Conservation (phyloP, 805 yeast species). For the Naumovozyma castellii region DNA sequence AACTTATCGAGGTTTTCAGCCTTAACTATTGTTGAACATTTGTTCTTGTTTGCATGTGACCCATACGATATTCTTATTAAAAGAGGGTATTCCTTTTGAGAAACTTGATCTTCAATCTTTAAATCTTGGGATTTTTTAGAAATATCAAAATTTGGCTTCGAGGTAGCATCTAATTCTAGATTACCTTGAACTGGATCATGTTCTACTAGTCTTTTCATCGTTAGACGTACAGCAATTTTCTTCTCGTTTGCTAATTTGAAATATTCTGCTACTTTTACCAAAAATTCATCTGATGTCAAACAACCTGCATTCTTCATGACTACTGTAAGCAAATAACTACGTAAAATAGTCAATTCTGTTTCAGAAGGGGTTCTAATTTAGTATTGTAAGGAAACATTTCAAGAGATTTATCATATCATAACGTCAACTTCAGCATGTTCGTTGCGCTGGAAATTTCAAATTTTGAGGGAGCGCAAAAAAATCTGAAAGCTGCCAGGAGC, state of each 20-base stretch:
- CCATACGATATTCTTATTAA: conserved; percentile 48
- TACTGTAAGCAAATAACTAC: conserved; percentile 3
- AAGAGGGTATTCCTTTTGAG: conserved; percentile 42
- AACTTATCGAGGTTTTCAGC: conserved; percentile 53
- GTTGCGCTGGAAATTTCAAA: background rate
- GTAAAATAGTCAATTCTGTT: too few relatives aligned
- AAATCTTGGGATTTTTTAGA: conserved; percentile 18
- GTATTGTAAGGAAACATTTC: too few relatives aligned
- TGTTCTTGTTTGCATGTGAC: conserved; percentile 34
- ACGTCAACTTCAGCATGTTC: too few relatives aligned
- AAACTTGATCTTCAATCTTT: conserved; percentile 12
- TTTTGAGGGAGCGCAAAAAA: background rate
- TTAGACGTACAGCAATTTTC: conserved; percentile 21
- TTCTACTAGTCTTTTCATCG: conserved; percentile 24
- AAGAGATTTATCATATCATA: too few relatives aligned
- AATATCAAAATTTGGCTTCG: conserved; percentile 27
- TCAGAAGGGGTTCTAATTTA: too few relatives aligned
- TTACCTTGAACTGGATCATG: conserved; percentile 30
- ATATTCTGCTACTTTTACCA: conserved; percentile 16
- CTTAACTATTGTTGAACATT: conserved; percentile 64
- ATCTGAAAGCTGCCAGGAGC: background rate
- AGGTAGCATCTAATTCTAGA: conserved; percentile 42
- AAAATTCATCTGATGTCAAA: conserved; percentile 15
- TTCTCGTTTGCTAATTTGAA: conserved; percentile 22
- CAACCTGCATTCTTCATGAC: conserved; percentile 7